Evolutionary conservation across 257 asterid genomes (phyloP), one percentile per base, ranked within the genome.

Genomic region (Anisodus tanguticus): DNA sequence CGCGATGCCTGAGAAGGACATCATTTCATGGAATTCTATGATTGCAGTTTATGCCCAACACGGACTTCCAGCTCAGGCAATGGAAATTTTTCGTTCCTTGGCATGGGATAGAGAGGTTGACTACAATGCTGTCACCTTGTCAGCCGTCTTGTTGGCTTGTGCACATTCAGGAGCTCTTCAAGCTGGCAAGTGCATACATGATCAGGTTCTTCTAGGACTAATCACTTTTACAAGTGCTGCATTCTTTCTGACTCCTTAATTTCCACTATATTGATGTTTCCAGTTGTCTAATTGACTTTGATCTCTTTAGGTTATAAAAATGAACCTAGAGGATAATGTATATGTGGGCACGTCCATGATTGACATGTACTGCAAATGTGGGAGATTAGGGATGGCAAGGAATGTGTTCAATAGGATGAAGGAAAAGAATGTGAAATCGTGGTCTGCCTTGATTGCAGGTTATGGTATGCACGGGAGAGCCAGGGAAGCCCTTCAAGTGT

Each of bases 381-480:
- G 99, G 80, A 90, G 94, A 86, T 90, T 93, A 37, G 84, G 81
- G 59, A 85, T 85, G 89, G 98, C 98, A 13, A 95, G 95, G 90
- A 88, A 88, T 70, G 92, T 89, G 45, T 97, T 97, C 53, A 84
- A 91, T 68, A 89, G 92, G 85, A 93, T 94, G 97, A 88, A 84
- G 15, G 91, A 58, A 31, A 97, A 90, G 91, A 97, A 97, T 80
- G 94, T 95, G 19, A 97, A 92, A 87, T 90, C 98, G 51, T 97
- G 99, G 98, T 89, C 98, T 6, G 97, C 99, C 76, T 85, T 97
- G 97, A 91, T 97, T 83, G 92, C 98, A 71, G 98, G 99, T 63
- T 95, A 97, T 71, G 99, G 99, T 74, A 93, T 95, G 97, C 97
- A 95, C 64, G 99, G 99, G 39, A 93, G 85, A 86, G 97, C 98